phyloP scores from a whole-genome alignment of 345 rosid species.

The Noccaea bulbosa region DNA sequence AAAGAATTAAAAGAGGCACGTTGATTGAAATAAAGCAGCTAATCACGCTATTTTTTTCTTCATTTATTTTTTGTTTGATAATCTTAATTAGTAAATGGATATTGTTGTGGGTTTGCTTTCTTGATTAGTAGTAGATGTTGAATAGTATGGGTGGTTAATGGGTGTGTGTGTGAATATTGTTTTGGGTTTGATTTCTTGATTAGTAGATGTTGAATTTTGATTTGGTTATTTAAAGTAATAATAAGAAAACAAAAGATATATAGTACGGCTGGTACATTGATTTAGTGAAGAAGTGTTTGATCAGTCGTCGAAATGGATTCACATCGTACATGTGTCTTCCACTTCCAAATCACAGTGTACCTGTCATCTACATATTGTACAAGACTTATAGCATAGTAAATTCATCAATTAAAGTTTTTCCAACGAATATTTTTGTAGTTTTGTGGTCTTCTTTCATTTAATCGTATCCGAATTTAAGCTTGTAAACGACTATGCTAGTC shows the following conservation, averaged over 20 bases:
- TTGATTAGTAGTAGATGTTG: conserved; percentile 32
- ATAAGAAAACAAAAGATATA: background rate
- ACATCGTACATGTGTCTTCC: conserved; percentile 46
- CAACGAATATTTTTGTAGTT: background rate
- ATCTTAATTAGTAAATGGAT: background rate
- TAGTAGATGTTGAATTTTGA: conserved; percentile 27
- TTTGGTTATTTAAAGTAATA: conserved; percentile 5
- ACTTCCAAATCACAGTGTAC: conserved; percentile 34
- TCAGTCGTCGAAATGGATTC: conserved; percentile 31
- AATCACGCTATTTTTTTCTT: conserved; percentile 37
- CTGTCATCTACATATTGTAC: conserved; percentile 33
- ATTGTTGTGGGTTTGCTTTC: background rate
- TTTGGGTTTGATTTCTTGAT: background rate
- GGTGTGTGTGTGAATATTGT: background rate
- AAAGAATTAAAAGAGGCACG: conserved; percentile 17
- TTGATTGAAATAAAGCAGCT: conserved; percentile 45
- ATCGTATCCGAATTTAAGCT: background rate
- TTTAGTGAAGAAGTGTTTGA: conserved; percentile 17
- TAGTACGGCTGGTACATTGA: conserved; percentile 36
- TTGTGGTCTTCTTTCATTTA: background rate
- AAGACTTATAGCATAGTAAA: conserved; percentile 17
- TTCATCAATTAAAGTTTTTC: conserved; percentile 25
- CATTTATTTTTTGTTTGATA: background rate
- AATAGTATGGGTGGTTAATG: background rate
- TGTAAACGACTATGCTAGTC: background rate